These are phyloP conservation scores for Prunella vulgaris DNA, from an alignment of 257 asterid genomes.

Conservation along the genomic window DNA sequence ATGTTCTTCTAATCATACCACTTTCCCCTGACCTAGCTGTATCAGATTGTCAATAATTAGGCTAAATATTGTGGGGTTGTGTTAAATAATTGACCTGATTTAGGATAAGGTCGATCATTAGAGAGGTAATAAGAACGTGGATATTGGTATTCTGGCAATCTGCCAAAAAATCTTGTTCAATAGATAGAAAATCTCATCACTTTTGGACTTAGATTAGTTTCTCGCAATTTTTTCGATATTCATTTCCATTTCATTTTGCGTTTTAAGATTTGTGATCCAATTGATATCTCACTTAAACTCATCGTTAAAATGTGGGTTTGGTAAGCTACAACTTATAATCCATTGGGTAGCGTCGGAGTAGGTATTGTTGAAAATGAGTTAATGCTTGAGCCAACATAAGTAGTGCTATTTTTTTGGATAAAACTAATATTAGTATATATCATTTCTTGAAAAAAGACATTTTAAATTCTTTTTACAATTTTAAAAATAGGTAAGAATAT, in stretches of 20 bases:
- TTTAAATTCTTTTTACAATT: too few relatives aligned
- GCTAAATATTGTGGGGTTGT: neutral
- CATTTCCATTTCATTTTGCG: neutral
- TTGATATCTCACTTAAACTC: neutral
- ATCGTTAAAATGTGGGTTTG: neutral
- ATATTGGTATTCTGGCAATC: neutral
- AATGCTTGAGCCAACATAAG: neutral
- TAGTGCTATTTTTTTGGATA: neutral
- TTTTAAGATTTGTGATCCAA: neutral
- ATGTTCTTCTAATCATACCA: neutral
- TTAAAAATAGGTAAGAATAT: too few relatives aligned
- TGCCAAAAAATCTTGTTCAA: neutral
- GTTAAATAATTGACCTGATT: neutral
- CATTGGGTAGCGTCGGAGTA: too few relatives aligned
- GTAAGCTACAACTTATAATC: too few relatives aligned
- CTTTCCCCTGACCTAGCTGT: neutral
- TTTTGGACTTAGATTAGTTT: neutral
- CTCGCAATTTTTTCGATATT: neutral
- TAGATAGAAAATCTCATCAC: neutral
- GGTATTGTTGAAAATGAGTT: neutral
- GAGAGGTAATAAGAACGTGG: neutral
- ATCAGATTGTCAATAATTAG: constrained; percentile 3
- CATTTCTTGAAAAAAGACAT: neutral
- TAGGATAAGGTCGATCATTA: neutral
- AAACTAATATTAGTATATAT: too few relatives aligned